These are phyloP conservation scores for Blastobotrys petasosporus DNA, from an alignment of 1,139 yeast genomes.

Conservation along the genomic window DNA sequence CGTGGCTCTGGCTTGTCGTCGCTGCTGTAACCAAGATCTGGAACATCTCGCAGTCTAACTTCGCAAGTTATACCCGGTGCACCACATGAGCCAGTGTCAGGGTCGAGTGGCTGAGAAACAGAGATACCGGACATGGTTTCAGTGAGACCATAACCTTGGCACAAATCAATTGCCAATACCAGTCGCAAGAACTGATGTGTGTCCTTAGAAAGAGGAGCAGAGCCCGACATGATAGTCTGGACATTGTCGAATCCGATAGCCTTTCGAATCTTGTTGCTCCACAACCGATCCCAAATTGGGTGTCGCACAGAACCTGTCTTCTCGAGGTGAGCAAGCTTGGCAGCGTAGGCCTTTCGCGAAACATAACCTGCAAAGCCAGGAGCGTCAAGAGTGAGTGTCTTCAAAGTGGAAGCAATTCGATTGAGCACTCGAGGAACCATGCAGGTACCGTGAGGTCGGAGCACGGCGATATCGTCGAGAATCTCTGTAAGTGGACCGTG, in stretches of 20 bases:
- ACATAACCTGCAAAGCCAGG: conserved; percentile 34
- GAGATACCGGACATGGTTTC: conserved; percentile 66
- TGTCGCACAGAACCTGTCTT: conserved; percentile 36
- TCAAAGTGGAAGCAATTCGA: conserved; percentile 52
- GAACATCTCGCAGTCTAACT: conserved; percentile 56
- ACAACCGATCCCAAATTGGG: conserved; percentile 43
- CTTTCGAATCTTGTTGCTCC: conserved; percentile 48
- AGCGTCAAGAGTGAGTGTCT: conserved; percentile 35
- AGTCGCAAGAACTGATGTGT: conserved; percentile 57
- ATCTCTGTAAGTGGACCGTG: conserved; percentile 42
- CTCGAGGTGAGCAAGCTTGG: conserved; percentile 35
- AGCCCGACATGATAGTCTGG: conserved; percentile 48
- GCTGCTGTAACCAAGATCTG: conserved; percentile 57
- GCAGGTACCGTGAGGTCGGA: conserved; percentile 49
- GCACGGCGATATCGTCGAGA: conserved; percentile 50
- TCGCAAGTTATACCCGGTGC: conserved; percentile 49
- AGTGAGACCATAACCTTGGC: conserved; percentile 75
- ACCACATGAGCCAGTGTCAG: conserved; percentile 55
- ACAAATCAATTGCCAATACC: conserved; percentile 52
- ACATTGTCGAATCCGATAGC: conserved; percentile 54
- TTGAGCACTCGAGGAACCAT: conserved; percentile 65
- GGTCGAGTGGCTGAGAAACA: conserved; percentile 43
- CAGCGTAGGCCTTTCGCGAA: conserved; percentile 37
- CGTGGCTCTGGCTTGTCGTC: conserved; percentile 45
- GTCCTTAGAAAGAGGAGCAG: conserved; percentile 66